Base-by-base conservation (phyloP, 495 filamentous ascomycete species). In the Apodospora peruviana region DNA sequence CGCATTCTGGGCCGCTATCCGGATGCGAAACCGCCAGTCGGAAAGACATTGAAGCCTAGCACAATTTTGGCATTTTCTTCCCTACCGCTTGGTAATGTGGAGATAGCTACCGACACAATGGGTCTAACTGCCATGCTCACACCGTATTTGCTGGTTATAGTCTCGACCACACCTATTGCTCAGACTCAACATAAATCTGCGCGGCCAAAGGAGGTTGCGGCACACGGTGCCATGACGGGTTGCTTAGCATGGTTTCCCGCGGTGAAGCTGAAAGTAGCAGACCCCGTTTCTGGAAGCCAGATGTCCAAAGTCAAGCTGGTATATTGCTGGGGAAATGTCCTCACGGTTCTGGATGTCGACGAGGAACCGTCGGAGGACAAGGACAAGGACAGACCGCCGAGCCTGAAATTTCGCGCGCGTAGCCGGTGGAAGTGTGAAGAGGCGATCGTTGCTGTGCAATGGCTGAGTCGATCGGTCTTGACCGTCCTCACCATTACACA, bases 171-270 rank as follows among this genome's bases (percentile, higher is more conserved):
- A 3, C 93, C 93, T 2, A 75, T 96, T 41, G 93, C 93, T 7
- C 89, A 96, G 58, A 99, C 93, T 1, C 93, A 99, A 57, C 85
- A 94, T 64, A 99, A 98, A 70, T 80, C 88, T 35, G 77, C 88
- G 0, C 76, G 91, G 18, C 90, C 93, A 17, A 97, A 91, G 55
- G 93, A 96, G 51, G 79, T 96, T 17, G 82, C 85, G 3, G 81
- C 89, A 22, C 90, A 97, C 62, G 86, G 88, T 56, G 83, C 91
- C 20, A 82, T 99, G 75, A 96, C 86, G 29, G 93, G 90, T 14
- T 94, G 91, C 52, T 66, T 99, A 46, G 90, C 93, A 16, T 99
- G 93, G 93, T 99, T 97, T 65, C 93, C 93, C 4, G 88, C 90
- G 3, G 93, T 96, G 43, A 93, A 87, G 57, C 69, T 97, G 34